Conservation (phyloP, 352 stramenopile species). For the Globisporangium nagaii region DNA sequence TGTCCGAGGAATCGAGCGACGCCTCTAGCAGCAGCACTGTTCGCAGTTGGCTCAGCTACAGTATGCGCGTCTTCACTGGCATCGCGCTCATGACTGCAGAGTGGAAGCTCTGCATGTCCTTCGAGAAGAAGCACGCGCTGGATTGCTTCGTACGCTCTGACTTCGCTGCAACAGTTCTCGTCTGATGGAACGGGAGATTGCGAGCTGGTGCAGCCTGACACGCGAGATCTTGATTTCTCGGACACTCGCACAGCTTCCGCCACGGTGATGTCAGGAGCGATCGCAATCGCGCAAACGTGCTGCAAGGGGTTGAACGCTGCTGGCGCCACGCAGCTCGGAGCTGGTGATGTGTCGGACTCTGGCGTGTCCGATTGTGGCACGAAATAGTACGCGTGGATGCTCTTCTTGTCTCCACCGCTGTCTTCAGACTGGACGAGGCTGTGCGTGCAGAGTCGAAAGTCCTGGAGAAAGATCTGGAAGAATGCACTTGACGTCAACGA, state of each 20-base stretch:
- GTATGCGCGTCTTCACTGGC: too few relatives aligned
- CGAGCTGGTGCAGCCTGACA: neutral
- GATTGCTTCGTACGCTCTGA: neutral
- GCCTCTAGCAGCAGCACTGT: neutral
- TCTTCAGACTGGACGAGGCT: conserved; percentile 4
- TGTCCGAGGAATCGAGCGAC: neutral
- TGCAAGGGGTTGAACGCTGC: conserved; percentile 23
- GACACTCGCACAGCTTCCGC: neutral
- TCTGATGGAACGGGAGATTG: neutral
- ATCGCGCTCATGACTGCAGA: neutral
- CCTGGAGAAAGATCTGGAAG: conserved; percentile 24
- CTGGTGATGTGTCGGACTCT: neutral
- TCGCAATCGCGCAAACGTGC: conserved; percentile 30
- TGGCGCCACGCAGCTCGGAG: neutral
- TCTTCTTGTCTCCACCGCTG: neutral
- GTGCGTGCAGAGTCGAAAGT: conserved; percentile 18
- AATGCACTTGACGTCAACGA: conserved; percentile 20
- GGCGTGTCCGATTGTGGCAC: conserved; percentile 5
- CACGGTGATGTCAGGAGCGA: conserved; percentile 16
- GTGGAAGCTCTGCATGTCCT: neutral
- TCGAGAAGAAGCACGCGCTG: conserved; percentile 8
- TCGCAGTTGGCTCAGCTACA: neutral
- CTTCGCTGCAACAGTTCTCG: neutral
- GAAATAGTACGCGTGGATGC: conserved; percentile 27
- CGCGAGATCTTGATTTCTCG: neutral